Evolutionary conservation across 73 alveolate species (phyloP).

Genomic region (Uronychia setigera): DNA sequence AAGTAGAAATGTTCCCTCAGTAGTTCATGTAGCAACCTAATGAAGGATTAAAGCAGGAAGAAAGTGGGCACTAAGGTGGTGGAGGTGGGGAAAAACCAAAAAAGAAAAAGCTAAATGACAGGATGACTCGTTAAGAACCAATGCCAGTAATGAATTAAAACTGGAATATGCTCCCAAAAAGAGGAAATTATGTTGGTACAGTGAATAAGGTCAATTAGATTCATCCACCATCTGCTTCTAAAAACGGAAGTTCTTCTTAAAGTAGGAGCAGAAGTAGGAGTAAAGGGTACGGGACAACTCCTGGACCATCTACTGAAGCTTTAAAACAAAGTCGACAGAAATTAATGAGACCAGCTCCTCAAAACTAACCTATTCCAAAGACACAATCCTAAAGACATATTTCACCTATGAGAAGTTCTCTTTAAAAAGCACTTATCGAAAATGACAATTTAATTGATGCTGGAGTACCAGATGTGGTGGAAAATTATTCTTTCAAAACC

Average conservation of each 20-base stretch:
- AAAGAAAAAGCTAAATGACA: not conserved
- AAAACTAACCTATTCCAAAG: no score
- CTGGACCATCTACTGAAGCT: no score
- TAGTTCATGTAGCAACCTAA: not conserved
- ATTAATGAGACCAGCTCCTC: no score
- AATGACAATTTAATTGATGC: conserved; percentile 1
- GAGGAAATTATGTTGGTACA: not conserved
- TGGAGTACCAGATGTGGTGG: conserved; percentile 23
- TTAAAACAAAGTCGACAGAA: no score
- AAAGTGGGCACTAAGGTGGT: not conserved
- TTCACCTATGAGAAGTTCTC: no score
- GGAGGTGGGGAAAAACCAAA: not conserved
- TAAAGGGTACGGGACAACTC: not conserved
- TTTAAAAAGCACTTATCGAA: not conserved
- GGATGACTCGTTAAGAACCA: not conserved
- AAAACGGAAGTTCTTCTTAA: not conserved
- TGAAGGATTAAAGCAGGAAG: not conserved
- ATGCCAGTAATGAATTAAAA: not conserved
- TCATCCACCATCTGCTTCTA: not conserved
- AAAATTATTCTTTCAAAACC: conserved; percentile 45
- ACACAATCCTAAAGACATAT: no score
- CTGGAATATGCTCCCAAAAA: not conserved
- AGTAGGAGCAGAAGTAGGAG: not conserved
- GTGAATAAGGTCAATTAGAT: not conserved
- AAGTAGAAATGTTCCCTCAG: not conserved